Percentiles rank a stretch among this genome's conserved stretches.
Evolutionary conservation across 257 asterid genomes (phyloP).

Genomic region (Solanum sparsipilum): DNA sequence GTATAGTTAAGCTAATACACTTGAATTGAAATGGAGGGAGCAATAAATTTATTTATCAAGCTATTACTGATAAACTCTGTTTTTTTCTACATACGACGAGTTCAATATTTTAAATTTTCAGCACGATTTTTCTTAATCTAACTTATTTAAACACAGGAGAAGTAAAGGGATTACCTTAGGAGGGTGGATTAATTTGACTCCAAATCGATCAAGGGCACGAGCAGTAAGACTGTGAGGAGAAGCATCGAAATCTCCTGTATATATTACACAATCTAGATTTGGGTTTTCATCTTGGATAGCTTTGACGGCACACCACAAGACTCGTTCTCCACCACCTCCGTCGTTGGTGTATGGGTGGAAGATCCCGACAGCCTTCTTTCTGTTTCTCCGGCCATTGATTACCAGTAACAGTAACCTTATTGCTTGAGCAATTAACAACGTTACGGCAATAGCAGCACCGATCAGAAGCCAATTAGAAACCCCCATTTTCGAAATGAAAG

Average conservation of each 20-base stretch:
- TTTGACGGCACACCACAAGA: conserved; percentile 93
- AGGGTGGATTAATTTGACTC: conserved; percentile 54
- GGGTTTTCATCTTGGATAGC: conserved; percentile 80
- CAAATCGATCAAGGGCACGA: conserved; percentile 76
- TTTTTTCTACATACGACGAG: background rate
- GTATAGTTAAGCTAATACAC: background rate
- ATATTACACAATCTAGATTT: conserved; percentile 64
- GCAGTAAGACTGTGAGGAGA: conserved; percentile 55
- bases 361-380: conserved; percentile 50
- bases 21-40: background rate
- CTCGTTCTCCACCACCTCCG: conserved; percentile 99
- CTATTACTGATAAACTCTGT: background rate
- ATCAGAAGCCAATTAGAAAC: background rate
- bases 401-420: conserved; percentile 3
- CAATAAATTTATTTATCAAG: background rate
- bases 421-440: background rate
- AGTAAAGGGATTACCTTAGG: conserved; percentile 37
- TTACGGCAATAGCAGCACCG: background rate
- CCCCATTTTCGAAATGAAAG: background rate
- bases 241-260: conserved; percentile 85
- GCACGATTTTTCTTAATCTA: background rate
- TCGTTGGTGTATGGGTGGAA: conserved; percentile 93
- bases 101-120: background rate
- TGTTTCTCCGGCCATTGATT: conserved; percentile 26
- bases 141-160: background rate